Base-by-base conservation (phyloP, 2,329 filamentous ascomycete genomes). In the Juglanconis juglandina region DNA sequence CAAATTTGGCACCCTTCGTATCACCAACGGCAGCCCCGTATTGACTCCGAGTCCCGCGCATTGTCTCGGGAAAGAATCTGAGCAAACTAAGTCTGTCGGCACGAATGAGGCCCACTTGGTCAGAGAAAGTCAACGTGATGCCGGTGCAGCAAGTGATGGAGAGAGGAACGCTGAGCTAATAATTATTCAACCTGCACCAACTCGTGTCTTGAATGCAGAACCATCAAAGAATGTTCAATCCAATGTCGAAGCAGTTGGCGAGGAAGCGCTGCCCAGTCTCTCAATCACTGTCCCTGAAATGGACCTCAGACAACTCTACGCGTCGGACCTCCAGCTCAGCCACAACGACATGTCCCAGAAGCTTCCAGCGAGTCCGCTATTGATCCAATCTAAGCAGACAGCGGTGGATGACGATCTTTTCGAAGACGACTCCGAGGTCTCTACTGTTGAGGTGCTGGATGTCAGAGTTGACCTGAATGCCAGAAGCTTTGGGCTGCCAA, bases 1-100 rank as follows among this genome's bases (percentile, higher is more conserved):
- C 68, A 86, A 85, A 68, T 79, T 86, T 56, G 86, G 86, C 2
- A 84, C 84, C 1, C 67, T 88, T 53, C 80, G 83, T 41, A 87
- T 88, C 59, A 86, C 77, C 30, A 88, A 88, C 69, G 85, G 84
- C 13, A 83, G 79, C 59, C 85, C 86, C 2, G 70, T 71, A 13
- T 71, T 73, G n/a, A 84, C 79, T 51, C 73, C 77, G 59, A 66
- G 70, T 54, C 48, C 53, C 49, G 52, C 47, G 46, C 61, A 30
- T 3, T 8, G 8, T 42, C 44, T 37, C 6, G 14, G 32, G 50
- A 30, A 30, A 53, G 44, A 51, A 30, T 9, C n/a, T 24, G 56
- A 62, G 32, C 17, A 34, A 5, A 35, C 30, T 9, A 24, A 42
- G 10, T 11, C 44, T 37, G 35, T n/a, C 42, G 39, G 7, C 32